A percentile compares a stretch with the other conserved stretches of the same genome.
phyloP scores from a whole-genome alignment of 208 protist genomes.

The Leishmania braziliensis region DNA sequence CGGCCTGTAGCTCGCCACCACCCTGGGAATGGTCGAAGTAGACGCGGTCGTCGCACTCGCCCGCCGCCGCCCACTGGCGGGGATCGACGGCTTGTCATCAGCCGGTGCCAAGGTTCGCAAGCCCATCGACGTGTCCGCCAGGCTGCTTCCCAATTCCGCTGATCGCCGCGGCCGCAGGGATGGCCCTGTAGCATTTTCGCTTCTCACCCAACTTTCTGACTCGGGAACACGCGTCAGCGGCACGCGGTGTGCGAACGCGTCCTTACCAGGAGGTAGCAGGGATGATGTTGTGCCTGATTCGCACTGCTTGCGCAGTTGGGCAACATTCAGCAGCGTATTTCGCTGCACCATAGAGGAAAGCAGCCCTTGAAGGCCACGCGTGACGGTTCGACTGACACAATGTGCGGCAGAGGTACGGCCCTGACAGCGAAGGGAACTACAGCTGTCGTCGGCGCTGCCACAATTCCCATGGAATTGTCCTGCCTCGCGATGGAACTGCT shows the following conservation, averaged over 20 bases:
- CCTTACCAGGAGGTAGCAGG: background rate
- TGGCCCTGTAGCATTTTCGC: constrained; percentile 4
- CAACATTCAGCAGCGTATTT: constrained; percentile 11
- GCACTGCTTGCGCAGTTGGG: constrained; percentile 1
- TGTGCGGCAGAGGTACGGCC: background rate
- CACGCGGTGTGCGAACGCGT: constrained; percentile 11
- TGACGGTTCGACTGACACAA: constrained; percentile 5
- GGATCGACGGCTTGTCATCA: background rate
- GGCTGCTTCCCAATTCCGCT: background rate
- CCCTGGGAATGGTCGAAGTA: background rate
- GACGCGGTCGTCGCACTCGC: background rate
- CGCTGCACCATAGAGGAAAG: constrained; percentile 10
- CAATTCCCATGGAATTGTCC: background rate
- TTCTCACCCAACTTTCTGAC: constrained; percentile 15
- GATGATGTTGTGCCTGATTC: background rate
- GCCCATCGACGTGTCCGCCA: constrained; percentile 8
- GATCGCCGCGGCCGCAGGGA: background rate
- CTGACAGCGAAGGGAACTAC: background rate
- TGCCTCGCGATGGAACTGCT: constrained; percentile 45
- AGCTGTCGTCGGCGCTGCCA: background rate
- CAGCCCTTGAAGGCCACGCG: constrained; percentile 11
- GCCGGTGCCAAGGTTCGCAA: constrained; percentile 7
- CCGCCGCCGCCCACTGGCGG: constrained; percentile 1
- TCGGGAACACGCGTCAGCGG: constrained; percentile 33
- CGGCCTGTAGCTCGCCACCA: constrained; percentile 9